Conservation (phyloP, 305 asterid species). For the Striga hermonthica region DNA sequence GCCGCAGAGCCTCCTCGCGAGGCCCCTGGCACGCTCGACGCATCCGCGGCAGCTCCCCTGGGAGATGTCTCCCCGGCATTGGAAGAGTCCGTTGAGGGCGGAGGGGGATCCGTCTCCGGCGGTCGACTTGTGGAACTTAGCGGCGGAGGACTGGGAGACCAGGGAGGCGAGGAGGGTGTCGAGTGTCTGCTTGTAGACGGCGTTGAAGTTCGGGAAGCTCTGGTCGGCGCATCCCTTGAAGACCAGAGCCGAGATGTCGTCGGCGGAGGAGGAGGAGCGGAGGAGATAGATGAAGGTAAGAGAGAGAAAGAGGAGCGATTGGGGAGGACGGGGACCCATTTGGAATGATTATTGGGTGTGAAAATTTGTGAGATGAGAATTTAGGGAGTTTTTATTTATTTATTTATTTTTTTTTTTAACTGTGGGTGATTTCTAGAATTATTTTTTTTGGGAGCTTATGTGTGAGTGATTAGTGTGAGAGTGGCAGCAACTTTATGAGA, state of each 20-base stretch:
- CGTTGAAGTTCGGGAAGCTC: slow-evolving; percentile 44
- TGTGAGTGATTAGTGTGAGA: slow-evolving; percentile 27
- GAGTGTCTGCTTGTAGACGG: slow-evolving; percentile 37
- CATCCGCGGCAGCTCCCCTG: slow-evolving; percentile 52
- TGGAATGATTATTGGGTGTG: not conserved
- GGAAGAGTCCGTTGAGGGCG: slow-evolving; percentile 51
- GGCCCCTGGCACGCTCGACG: slow-evolving; percentile 38
- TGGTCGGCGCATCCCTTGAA: slow-evolving; percentile 80
- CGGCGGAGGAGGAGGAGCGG: slow-evolving; percentile 35
- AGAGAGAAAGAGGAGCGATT: slow-evolving; percentile 18
- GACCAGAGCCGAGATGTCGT: slow-evolving; percentile 36
- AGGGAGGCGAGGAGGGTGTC: slow-evolving; percentile 38
- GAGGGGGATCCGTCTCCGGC: slow-evolving; percentile 37
- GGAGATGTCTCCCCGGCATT: slow-evolving; percentile 67
- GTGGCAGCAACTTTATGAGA: slow-evolving; percentile 2
- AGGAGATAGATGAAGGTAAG: slow-evolving; percentile 16
- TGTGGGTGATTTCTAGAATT: slow-evolving; percentile 5
- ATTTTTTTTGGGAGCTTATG: not conserved
- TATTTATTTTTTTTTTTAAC: not conserved
- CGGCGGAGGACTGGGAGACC: slow-evolving; percentile 49
- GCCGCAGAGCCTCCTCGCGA: slow-evolving; percentile 55
- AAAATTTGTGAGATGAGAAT: slow-evolving; percentile 16
- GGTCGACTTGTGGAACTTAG: slow-evolving; percentile 49
- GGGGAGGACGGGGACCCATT: slow-evolving; percentile 33
- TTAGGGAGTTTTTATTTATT: not conserved